Base-by-base conservation (phyloP, 176 grass and related monocot species). In the Bolboschoenus planiculmis region DNA sequence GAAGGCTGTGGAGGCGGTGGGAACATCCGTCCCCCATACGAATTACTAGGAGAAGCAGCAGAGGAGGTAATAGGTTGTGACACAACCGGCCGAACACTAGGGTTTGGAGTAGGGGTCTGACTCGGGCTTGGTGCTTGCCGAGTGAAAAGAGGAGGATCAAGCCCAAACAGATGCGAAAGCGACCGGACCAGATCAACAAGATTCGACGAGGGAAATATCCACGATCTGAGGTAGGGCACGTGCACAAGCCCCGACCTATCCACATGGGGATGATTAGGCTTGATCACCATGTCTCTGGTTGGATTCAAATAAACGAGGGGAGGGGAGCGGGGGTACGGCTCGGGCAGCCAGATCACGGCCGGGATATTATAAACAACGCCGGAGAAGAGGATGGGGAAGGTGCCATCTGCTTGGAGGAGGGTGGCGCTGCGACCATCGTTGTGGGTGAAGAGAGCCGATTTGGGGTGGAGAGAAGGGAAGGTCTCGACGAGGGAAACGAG, bases 131-230 rank as follows among this genome's bases (percentile, higher is more conserved):
- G 36, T 4, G 79, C 24, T 20, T 86, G 76, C 56, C 85, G 85
- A n/a, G 94, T 87, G 82, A 91, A 97, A 53, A 97, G 84, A 27
- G 94, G 91, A 1, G 89, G 91, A 61, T 97, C 94, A 55, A 92
- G 86, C 62, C 90, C 88, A 77, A 97, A 97, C 20, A 94, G 86
- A 60, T 97, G 88, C 43, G 90, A 90, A 53, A 94, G 87, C 16
- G 90, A 92, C 55, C 86, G 80, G 56, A 94, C 91, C 20, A 97
- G 94, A 59, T 97, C 94, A 31, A 92, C 80, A 67, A 97, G 85
- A 79, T 97, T 97, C 56, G 94, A 90, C 40, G 94, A 92, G 29
- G 91, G 94, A 76, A 94, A 97, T 21, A 97, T 87, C 94, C 91
- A 97, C 13, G 94, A 97, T 53, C 90, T 88, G 55, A 97, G 90